phyloP scores from a whole-genome alignment of 228 moss, liverwort and hornwort genomes.

The Sphagnum magellanicum region DNA sequence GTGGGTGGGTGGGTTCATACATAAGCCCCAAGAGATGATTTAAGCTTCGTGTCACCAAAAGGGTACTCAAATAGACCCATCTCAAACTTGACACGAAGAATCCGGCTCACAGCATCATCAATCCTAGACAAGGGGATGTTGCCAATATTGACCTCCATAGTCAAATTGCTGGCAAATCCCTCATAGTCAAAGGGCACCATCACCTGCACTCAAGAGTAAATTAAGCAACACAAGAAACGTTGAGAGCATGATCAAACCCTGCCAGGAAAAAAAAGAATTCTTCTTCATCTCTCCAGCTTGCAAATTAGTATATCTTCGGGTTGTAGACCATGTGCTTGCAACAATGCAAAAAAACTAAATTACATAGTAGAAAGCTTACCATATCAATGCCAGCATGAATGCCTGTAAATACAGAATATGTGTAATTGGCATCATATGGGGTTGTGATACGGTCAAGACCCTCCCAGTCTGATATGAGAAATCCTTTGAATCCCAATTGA shows the following conservation, averaged over 20 bases:
- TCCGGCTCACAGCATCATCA: slow-evolving; percentile 34
- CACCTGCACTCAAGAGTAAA: slow-evolving; percentile 30
- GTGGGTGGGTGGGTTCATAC: too few species aligned
- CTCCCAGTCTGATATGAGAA: slow-evolving; percentile 46
- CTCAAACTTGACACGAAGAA: slow-evolving; percentile 40
- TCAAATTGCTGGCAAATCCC: slow-evolving; percentile 52
- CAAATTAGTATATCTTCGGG: too few species aligned
- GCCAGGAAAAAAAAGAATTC: too few species aligned
- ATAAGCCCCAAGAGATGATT: slow-evolving; percentile 9
- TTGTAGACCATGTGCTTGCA: too few species aligned
- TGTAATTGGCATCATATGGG: slow-evolving; percentile 24
- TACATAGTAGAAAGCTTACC: background rate
- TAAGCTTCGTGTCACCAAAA: slow-evolving; percentile 18
- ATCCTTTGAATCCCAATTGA: slow-evolving; percentile 60
- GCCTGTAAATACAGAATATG: slow-evolving; percentile 7
- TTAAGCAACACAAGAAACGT: background rate
- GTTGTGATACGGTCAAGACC: slow-evolving; percentile 43
- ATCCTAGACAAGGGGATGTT: slow-evolving; percentile 29
- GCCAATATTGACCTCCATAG: slow-evolving; percentile 41
- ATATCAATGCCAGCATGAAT: slow-evolving; percentile 46
- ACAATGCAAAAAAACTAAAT: too few species aligned
- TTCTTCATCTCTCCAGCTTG: too few species aligned
- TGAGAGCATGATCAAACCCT: too few species aligned
- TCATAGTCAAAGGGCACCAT: slow-evolving; percentile 74
- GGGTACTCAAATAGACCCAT: slow-evolving; percentile 40